Evolutionary conservation across 2,329 filamentous ascomycete species (phyloP), one percentile per base, ranked within the genome.

Genomic region (Sordariomycetes sp.): DNA sequence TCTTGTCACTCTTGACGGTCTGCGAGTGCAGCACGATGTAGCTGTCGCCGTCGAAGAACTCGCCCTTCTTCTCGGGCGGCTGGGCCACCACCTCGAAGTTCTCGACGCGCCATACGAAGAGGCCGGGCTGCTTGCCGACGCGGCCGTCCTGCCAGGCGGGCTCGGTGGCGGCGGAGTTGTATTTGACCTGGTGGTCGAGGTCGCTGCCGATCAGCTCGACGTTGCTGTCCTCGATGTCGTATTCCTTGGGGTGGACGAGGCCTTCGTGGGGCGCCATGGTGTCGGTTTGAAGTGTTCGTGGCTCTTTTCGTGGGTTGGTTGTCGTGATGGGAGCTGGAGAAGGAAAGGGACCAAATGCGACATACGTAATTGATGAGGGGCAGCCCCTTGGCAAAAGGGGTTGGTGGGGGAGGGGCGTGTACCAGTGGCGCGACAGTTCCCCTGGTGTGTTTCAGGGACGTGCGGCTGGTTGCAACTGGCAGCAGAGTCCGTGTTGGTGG

Each of bases 221-320:
- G 65, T 88, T 88, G 72, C 80, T 85, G 67, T 87, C 82, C 64
- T 83, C 80, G 72, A 87, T 80, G 67, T 88, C 81, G 66, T 87
- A 86, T 66, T 86, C 77, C 64, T 82, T 81, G 28, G 71, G 74
- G 64, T 87, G 83, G 10, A 86, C 79, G 48, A 87, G 73, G 51
- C 83, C 83, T 65, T 82, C 71, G 64, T 82, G 74, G 5, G 84
- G 84, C 53, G 82, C 70, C 83, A 87, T 87, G 28, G 64, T 72
- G 54, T 37, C n/a, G n/a, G n/a, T n/a, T n/a, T n/a, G n/a, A n/a
- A n/a, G n/a, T n/a, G n/a, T n/a, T n/a, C n/a, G n/a, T n/a, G n/a
- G n/a, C n/a, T n/a, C n/a, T n/a, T n/a, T n/a, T n/a, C n/a, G n/a
- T n/a, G n/a, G n/a, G n/a, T n/a, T n/a, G n/a, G n/a, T n/a, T n/a